Evolutionary conservation across 2,329 filamentous ascomycete species (phyloP).

Genomic region (Aspergillus sp.): DNA sequence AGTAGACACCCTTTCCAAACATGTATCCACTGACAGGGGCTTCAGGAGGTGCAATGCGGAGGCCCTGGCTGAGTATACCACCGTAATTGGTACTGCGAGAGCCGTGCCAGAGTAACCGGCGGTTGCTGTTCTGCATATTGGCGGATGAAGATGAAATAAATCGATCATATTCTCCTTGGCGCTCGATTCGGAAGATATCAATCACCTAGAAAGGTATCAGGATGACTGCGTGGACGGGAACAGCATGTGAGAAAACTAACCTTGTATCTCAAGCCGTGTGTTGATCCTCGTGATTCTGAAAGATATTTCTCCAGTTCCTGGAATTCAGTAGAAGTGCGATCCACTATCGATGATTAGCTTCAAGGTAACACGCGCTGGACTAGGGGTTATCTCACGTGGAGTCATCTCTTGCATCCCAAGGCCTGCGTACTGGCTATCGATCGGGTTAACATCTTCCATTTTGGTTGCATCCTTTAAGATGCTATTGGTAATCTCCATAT

Average conservation of each 20-base stretch:
- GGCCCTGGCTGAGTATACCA: constrained; percentile 81
- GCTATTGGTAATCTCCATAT: constrained; percentile 78
- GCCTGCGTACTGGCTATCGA: constrained; percentile 71
- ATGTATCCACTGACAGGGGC: constrained; percentile 79
- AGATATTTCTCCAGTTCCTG: constrained; percentile 66
- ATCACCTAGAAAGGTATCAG: constrained; percentile 48
- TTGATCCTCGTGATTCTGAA: constrained; percentile 62
- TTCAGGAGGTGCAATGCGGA: constrained; percentile 79
- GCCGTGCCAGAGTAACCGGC: constrained; percentile 83
- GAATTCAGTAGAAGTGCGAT: constrained; percentile 62
- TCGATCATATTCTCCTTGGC: constrained; percentile 68
- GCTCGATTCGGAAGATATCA: constrained; percentile 80
- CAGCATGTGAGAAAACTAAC: not conserved
- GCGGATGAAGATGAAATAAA: constrained; percentile 61
- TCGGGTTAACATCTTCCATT: constrained; percentile 56
- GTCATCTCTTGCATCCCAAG: constrained; percentile 77
- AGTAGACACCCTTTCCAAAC: constrained; percentile 88
- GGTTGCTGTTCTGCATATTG: constrained; percentile 58
- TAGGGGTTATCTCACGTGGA: constrained; percentile 39
- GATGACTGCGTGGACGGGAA: not conserved
- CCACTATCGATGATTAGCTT: constrained; percentile 44
- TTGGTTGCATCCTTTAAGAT: constrained; percentile 70
- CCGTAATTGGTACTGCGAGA: constrained; percentile 81
- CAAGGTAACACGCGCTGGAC: not conserved
- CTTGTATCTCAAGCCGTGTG: constrained; percentile 51